These are phyloP conservation scores for Gleditsia sinensis DNA, from an alignment of 306 rosid genomes.

Conservation along the genomic window DNA sequence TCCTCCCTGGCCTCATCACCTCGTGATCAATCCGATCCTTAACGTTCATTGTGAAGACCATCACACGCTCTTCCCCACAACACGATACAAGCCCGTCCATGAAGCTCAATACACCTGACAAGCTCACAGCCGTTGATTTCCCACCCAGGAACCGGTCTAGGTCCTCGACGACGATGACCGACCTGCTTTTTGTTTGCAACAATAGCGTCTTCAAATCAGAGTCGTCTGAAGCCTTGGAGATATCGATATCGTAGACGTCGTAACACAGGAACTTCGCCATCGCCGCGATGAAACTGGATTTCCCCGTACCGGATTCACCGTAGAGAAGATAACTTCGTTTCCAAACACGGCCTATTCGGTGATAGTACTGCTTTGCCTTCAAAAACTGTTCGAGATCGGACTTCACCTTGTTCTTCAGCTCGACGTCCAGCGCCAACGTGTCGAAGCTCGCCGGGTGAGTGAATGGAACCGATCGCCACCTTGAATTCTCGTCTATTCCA, in stretches of 20 bases:
- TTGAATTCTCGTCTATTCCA: constrained; percentile 28
- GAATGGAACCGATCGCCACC: constrained; percentile 77
- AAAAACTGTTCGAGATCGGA: constrained; percentile 80
- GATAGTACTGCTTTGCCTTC: constrained; percentile 82
- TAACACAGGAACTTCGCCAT: constrained; percentile 81
- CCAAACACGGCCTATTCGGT: constrained; percentile 92
- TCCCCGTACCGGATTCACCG: constrained; percentile 85
- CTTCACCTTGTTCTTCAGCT: constrained; percentile 67
- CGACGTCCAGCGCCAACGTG: constrained; percentile 71
- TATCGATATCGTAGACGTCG: constrained; percentile 81
- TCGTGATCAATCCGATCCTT: constrained; percentile 63
- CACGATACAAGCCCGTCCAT: constrained; percentile 83
- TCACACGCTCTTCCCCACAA: constrained; percentile 81
- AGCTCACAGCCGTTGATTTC: constrained; percentile 46
- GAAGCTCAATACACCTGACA: constrained; percentile 73
- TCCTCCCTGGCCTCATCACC: constrained; percentile 77
- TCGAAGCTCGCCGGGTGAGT: constrained; percentile 86
- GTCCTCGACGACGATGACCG: constrained; percentile 80
- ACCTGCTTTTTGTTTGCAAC: constrained; percentile 67
- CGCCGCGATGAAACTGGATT: constrained; percentile 84
- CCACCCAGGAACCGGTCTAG: constrained; percentile 59
- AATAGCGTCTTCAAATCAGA: constrained; percentile 59
- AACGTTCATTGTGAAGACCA: constrained; percentile 76
- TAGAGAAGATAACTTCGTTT: constrained; percentile 82
- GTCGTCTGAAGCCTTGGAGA: constrained; percentile 56